phyloP scores from a whole-genome alignment of 306 rosid genomes.

The Hippophae rhamnoides region DNA sequence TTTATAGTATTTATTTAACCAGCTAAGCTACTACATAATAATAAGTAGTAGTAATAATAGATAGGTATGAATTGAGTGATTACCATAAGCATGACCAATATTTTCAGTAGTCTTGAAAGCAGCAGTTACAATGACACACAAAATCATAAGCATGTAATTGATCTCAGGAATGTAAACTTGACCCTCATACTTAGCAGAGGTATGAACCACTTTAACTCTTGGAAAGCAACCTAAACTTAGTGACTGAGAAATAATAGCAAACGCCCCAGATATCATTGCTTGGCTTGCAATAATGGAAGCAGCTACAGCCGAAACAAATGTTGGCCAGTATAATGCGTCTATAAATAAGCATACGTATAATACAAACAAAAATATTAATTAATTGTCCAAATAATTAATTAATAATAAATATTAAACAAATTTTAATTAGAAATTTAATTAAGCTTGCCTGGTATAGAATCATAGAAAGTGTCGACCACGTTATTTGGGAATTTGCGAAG shows the following conservation, averaged over 20 bases:
- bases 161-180: constrained; percentile 78
- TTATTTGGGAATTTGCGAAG: constrained; percentile 41
- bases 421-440: neutral
- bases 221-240: constrained; percentile 74
- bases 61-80: neutral
- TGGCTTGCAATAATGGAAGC: constrained; percentile 83
- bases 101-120: constrained; percentile 64
- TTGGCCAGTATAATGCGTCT: constrained; percentile 77
- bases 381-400: neutral
- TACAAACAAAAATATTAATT: neutral
- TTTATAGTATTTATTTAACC: no score
- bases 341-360: constrained; percentile 3
- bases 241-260: constrained; percentile 61
- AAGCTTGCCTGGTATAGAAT: constrained; percentile 34
- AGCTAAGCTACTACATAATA: neutral
- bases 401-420: neutral
- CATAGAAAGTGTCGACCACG: constrained; percentile 35
- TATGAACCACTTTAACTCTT: constrained; percentile 64
- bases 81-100: constrained; percentile 77
- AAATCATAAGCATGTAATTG: constrained; percentile 65
- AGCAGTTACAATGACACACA: constrained; percentile 46
- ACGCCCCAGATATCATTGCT: constrained; percentile 88
- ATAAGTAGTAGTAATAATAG: no score
- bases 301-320: constrained; percentile 62
- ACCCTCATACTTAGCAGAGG: constrained; percentile 57